These are phyloP conservation scores for Populus pruinosa DNA, from an alignment of 345 rosid genomes.

Conservation along the genomic window DNA sequence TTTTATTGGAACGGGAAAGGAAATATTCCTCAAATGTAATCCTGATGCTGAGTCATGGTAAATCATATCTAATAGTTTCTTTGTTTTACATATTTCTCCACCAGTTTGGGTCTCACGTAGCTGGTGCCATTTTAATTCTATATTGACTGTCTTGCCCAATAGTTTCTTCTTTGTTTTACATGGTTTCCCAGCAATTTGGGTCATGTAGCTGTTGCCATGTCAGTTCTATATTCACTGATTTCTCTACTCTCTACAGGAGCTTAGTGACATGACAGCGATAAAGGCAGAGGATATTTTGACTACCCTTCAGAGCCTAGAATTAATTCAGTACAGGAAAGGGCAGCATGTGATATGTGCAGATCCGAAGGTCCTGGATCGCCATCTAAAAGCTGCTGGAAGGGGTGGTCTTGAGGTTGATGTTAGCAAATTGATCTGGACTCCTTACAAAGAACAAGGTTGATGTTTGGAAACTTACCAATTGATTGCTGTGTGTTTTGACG, in stretches of 20 bases:
- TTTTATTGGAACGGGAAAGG: background rate
- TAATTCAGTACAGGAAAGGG: conserved; percentile 97
- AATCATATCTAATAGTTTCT: background rate
- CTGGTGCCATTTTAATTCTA: background rate
- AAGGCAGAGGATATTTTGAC: conserved; percentile 90
- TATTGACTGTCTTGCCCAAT: background rate
- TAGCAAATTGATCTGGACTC: conserved; percentile 97
- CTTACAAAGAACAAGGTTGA: conserved; percentile 88
- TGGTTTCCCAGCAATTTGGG: background rate
- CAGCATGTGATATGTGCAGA: conserved; percentile 98
- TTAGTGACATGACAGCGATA: conserved; percentile 98
- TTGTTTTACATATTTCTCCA: background rate
- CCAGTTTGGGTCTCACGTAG: background rate
- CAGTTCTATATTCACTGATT: background rate
- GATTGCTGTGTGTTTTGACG: background rate
- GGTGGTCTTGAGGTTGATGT: conserved; percentile 98
- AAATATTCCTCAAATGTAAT: background rate
- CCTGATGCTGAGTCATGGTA: background rate
- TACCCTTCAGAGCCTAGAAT: conserved; percentile 92
- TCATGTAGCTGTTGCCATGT: background rate
- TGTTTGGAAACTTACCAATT: background rate
- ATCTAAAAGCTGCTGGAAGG: conserved; percentile 94
- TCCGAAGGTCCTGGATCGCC: conserved; percentile 95
- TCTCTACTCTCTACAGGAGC: conserved; percentile 54
- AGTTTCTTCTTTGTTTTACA: background rate